Percentiles rank a stretch among this genome's conserved stretches.
Evolutionary conservation across 106 monocot genomes (phyloP).

Genomic region (Dioscorea dumetorum): DNA sequence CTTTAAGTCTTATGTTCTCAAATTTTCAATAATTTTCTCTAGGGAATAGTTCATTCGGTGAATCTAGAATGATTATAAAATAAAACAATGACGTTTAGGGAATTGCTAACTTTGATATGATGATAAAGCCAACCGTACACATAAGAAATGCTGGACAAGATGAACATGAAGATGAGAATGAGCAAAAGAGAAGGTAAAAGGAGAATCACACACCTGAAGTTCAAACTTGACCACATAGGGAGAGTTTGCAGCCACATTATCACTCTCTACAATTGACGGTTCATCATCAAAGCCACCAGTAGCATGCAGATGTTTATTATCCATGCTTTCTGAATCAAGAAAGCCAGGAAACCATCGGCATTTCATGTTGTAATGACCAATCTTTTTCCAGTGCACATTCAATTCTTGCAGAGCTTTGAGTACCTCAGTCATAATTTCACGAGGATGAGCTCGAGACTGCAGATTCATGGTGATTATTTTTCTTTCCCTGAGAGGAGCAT

Average conservation of each 20-base stretch:
- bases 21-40: too few relatives aligned
- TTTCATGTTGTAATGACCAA: conserved; percentile 77
- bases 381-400: conserved; percentile 74
- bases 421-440: conserved; percentile 76
- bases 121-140: too few relatives aligned
- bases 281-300: conserved; percentile 49
- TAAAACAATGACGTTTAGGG: too few relatives aligned
- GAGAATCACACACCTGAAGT: conserved; percentile 64
- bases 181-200: neutral
- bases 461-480: neutral
- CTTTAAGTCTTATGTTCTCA: too few relatives aligned
- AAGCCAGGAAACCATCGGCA: conserved; percentile 55
- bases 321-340: conserved; percentile 16
- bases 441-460: conserved; percentile 76
- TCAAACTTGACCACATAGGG: conserved; percentile 81
- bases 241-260: conserved; percentile 17
- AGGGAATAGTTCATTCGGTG: too few relatives aligned
- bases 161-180: too few relatives aligned
- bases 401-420: conserved; percentile 76
- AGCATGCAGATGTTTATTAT: conserved; percentile 20
- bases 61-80: too few relatives aligned
- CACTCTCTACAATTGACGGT: conserved; percentile 52
- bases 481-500: too few relatives aligned
- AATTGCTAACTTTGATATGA: too few relatives aligned
- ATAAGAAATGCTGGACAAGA: too few relatives aligned